phyloP scores from a whole-genome alignment of 1,139 yeast species.

The Citeromyces hawaiiensis region DNA sequence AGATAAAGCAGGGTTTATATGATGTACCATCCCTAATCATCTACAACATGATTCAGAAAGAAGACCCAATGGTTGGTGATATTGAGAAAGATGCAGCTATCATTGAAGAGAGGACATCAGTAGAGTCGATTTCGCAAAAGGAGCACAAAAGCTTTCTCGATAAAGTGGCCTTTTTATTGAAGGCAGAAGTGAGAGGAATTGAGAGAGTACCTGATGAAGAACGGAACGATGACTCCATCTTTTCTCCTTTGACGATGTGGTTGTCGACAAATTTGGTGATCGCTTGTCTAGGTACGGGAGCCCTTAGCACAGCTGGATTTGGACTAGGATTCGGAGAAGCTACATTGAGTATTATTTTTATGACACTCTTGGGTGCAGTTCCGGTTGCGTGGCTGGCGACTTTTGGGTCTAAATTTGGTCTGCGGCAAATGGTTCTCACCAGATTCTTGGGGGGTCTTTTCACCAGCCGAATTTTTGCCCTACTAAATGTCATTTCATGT shows the following conservation, averaged over 20 bases:
- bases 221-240: conserved; percentile 44
- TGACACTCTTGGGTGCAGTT: conserved; percentile 55
- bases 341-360: conserved; percentile 36
- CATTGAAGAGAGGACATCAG: conserved; percentile 5
- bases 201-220: conserved; percentile 59
- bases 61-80: neutral
- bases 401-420: conserved; percentile 77
- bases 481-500: conserved; percentile 74
- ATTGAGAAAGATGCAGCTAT: conserved; percentile 3
- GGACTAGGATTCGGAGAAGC: conserved; percentile 24
- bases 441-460: conserved; percentile 67
- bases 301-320: conserved; percentile 53
- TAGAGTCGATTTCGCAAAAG: conserved; percentile 2
- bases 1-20: neutral
- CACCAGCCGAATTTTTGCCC: conserved; percentile 65
- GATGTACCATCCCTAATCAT: neutral
- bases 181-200: conserved; percentile 57
- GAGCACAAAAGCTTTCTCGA: conserved; percentile 14
- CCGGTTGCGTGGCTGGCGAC: conserved; percentile 77
- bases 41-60: neutral
- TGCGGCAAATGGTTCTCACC: conserved; percentile 79
- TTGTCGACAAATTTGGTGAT: conserved; percentile 82
- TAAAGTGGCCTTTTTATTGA: conserved; percentile 14
- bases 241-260: conserved; percentile 85
- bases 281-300: conserved; percentile 75